Base-by-base conservation (phyloP, 2,329 filamentous ascomycete species). In the Tolypocladium tundrense region DNA sequence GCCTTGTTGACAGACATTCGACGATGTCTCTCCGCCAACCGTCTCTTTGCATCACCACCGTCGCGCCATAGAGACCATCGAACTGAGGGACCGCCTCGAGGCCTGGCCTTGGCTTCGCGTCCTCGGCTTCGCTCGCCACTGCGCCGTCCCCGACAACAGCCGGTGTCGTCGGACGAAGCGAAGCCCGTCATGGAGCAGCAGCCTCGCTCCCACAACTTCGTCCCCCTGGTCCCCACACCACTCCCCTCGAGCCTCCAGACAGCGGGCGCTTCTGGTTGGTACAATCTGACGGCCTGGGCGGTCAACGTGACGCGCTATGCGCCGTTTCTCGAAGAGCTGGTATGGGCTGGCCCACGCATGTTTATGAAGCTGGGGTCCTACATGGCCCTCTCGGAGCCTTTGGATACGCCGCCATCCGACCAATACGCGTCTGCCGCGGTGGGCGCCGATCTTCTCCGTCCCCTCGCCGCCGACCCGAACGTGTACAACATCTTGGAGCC, bases 321-420 rank as follows among this genome's bases (percentile, higher is more conserved):
- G 53, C 86, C 87, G 2, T 85, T 85, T 13, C 73, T 88, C 21
- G 84, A 83, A 69, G 87, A 90, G 66, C 74, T 92, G 53, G 79
- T 90, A 62, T 78, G 84, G 70, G 87, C 83, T 21, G 81, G 88
- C 4, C 88, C 88, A 54, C 80, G 88, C 59, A 84, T 91, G 67
- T 79, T 89, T 39, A 85, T 81, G 71, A 86, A 83, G 69, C 78
- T 88, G 42, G 84, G 86, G 55, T 83, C 81, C n/a, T 81, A 87
- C 64, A 78, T 85, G 58, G 75, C 80, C 41, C 72, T 82, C 40
- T 77, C 82, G 14, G 85, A 88, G 64, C 77, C 80, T 57, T 73
- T 87, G 55, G 84, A 87, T 66, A 64, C 82, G 79, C 64, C 48
- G 43, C 53, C 27, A 35, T n/a, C 51, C 55, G 61, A 62, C 37